These are phyloP conservation scores for Exophiala spinifera DNA, from an alignment of 2,329 filamentous ascomycete genomes.

Conservation along the genomic window DNA sequence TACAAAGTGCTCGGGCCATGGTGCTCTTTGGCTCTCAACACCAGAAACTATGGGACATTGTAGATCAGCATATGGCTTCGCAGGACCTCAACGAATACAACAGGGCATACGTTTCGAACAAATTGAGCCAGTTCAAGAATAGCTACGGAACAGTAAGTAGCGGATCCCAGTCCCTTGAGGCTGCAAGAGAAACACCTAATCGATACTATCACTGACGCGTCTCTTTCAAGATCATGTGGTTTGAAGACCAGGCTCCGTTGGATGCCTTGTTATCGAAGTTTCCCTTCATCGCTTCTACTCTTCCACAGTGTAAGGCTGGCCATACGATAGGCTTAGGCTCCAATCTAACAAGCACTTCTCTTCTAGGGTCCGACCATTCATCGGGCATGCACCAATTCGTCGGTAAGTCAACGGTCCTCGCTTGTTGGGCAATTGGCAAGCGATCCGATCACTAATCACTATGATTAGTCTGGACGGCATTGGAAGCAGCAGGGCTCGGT, in stretches of 20 bases:
- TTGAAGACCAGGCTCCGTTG: too few relatives aligned
- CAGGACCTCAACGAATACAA: neutral
- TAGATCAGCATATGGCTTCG: too few relatives aligned
- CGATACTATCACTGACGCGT: too few relatives aligned
- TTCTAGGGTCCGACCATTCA: too few relatives aligned
- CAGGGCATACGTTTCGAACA: neutral
- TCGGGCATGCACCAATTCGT: constrained; percentile 48
- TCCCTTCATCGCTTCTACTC: too few relatives aligned
- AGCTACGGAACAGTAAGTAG: neutral
- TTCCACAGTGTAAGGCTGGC: too few relatives aligned
- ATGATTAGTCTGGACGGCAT: constrained; percentile 70
- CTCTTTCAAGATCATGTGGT: constrained; percentile 81
- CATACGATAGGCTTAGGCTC: too few relatives aligned
- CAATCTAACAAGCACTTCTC: too few relatives aligned
- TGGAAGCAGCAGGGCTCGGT: constrained; percentile 79
- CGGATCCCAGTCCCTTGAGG: neutral
- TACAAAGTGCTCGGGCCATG: neutral
- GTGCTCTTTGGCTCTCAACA: neutral
- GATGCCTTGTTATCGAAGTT: too few relatives aligned
- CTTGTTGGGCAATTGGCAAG: neutral
- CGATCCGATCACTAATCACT: neutral
- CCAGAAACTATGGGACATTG: neutral
- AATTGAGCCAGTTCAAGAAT: neutral
- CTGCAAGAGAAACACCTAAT: too few relatives aligned
- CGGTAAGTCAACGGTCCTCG: neutral